phyloP scores from a whole-genome alignment of 192 early-diverging fungal genomes.

The Chytriomyces sp. region DNA sequence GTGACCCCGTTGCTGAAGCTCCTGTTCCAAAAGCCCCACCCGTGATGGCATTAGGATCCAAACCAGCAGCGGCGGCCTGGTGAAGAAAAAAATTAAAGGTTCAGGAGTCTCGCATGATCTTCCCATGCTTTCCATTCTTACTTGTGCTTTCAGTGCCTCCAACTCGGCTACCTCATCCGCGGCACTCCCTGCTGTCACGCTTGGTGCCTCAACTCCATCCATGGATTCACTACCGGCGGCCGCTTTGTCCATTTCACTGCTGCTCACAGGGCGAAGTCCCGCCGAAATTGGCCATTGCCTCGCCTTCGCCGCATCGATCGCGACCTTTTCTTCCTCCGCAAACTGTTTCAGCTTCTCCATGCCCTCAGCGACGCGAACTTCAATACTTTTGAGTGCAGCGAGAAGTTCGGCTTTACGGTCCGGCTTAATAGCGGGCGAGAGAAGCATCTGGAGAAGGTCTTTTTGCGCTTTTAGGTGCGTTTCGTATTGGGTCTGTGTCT shows the following conservation, averaged over 20 bases:
- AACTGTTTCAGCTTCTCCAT: constrained; percentile 44
- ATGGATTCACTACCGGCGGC: not conserved
- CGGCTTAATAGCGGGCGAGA: no score
- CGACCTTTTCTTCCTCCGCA: constrained; percentile 56
- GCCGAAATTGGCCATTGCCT: not conserved
- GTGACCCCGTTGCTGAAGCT: constrained; percentile 34
- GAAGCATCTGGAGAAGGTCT: no score
- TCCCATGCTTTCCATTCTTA: no score
- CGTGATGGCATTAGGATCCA: constrained; percentile 41
- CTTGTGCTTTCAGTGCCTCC: constrained; percentile 64
- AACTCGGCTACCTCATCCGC: constrained; percentile 56
- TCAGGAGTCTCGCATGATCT: not conserved
- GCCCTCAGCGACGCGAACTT: constrained; percentile 24
- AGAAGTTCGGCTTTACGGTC: no score
- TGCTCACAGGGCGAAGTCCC: no score
- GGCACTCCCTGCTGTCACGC: constrained; percentile 14
- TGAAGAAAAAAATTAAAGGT: constrained; percentile 10
- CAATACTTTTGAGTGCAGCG: no score
- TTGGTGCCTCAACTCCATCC: not conserved
- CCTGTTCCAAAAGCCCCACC: constrained; percentile 11
- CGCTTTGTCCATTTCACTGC: no score
- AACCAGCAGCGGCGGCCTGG: constrained; percentile 44
- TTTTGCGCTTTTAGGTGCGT: not conserved
- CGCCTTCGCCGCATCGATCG: constrained; percentile 46
- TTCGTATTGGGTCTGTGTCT: not conserved